These are phyloP conservation scores for Yamadazyma ubonensis DNA, from an alignment of 805 yeast genomes.

Conservation along the genomic window DNA sequence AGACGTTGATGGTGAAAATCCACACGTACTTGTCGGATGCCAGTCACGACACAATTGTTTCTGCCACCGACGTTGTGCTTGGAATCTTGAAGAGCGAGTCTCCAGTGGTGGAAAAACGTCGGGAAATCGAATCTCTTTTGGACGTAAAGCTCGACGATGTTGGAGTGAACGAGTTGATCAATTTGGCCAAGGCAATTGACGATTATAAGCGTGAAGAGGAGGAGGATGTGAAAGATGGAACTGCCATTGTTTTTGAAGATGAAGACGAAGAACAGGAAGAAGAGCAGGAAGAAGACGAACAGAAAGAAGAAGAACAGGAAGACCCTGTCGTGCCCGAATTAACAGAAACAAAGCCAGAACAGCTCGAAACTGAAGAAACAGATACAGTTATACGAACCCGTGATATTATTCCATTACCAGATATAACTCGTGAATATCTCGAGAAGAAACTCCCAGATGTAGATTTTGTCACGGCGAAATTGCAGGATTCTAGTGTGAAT, in stretches of 20 bases:
- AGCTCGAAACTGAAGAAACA: slow-evolving; percentile 7
- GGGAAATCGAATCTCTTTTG: slow-evolving; percentile 52
- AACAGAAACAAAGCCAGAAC: slow-evolving; percentile 21
- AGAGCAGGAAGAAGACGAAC: slow-evolving; percentile 26
- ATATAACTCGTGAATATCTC: slow-evolving; percentile 2
- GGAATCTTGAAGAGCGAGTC: slow-evolving; percentile 49
- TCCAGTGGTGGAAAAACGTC: slow-evolving; percentile 44
- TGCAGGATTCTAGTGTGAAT: not conserved
- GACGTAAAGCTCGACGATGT: slow-evolving; percentile 37
- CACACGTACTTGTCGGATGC: slow-evolving; percentile 62
- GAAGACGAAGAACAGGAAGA: slow-evolving; percentile 25
- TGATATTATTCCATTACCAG: not conserved
- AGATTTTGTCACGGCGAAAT: not conserved
- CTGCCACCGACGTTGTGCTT: slow-evolving; percentile 68
- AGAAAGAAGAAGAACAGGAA: slow-evolving; percentile 25
- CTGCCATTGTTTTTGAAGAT: slow-evolving; percentile 39
- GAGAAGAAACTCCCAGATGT: slow-evolving; percentile 1
- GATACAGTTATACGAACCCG: not conserved
- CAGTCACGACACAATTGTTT: slow-evolving; percentile 67
- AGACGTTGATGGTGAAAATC: slow-evolving; percentile 59
- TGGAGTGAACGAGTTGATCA: slow-evolving; percentile 46
- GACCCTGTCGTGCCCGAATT: slow-evolving; percentile 1
- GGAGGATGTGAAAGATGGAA: slow-evolving; percentile 29
- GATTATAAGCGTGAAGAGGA: slow-evolving; percentile 26
- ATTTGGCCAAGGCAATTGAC: slow-evolving; percentile 50